phyloP scores from a whole-genome alignment of 768 basidiomycete genomes.

The Hydnomerulius pinastri region DNA sequence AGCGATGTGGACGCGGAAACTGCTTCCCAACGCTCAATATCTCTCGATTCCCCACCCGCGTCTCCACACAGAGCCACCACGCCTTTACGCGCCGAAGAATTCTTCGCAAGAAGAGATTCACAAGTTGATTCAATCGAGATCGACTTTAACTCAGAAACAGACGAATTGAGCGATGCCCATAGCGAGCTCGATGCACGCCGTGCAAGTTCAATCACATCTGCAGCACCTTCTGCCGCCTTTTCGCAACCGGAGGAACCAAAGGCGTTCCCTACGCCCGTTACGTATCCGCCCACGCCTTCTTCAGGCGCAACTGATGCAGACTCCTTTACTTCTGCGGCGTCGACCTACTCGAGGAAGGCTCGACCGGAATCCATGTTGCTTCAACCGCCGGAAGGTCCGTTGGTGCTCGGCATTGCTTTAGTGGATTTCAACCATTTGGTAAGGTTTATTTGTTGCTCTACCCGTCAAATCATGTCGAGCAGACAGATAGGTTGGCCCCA shows the following conservation, averaged over 20 bases:
- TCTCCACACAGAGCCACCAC: conserved; percentile 45
- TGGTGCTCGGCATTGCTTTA: conserved; percentile 86
- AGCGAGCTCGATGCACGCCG: conserved; percentile 31
- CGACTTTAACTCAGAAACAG: conserved; percentile 53
- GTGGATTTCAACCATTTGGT: conserved; percentile 96
- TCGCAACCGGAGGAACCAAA: conserved; percentile 39
- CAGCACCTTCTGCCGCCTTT: conserved; percentile 45
- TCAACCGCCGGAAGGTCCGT: conserved; percentile 52
- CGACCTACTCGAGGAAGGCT: conserved; percentile 58
- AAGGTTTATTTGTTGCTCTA: conserved; percentile 21
- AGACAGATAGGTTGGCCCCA: conserved; percentile 76
- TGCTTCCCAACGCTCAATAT: conserved; percentile 76
- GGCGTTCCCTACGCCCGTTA: conserved; percentile 37
- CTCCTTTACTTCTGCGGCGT: conserved; percentile 66
- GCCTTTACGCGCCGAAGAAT: conserved; percentile 24
- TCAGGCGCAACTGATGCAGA: conserved; percentile 47
- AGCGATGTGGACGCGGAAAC: conserved; percentile 70
- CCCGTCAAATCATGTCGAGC: conserved; percentile 15
- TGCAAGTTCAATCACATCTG: conserved; percentile 55
- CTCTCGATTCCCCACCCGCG: conserved; percentile 63
- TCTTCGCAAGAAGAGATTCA: conserved; percentile 44
- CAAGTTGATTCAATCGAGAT: conserved; percentile 52
- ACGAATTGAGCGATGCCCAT: conserved; percentile 54
- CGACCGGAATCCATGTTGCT: conserved; percentile 79
- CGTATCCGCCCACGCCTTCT: conserved; percentile 61